Base-by-base conservation (phyloP, 2,329 filamentous ascomycete species). In the Corinectria fuckeliana region DNA sequence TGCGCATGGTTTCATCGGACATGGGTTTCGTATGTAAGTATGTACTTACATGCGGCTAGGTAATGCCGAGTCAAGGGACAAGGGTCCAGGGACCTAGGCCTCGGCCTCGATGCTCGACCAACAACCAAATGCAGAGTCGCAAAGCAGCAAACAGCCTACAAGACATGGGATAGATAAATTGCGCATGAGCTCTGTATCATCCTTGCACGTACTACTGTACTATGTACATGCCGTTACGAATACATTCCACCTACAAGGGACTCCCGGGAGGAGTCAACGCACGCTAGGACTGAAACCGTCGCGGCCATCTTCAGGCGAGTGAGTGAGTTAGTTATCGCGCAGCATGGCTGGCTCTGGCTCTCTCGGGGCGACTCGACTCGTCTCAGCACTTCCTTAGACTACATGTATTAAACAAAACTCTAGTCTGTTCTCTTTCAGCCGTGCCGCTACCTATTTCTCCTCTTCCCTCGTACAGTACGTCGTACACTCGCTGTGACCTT, bases 1-100 rank as follows among this genome's bases (percentile, higher is more conserved):
- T n/a, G n/a, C 18, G 30, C 11, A 11, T 58, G 48, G 60, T 64
- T 69, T 58, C 62, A 60, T 53, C 36, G 51, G 39, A n/a, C n/a
- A n/a, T n/a, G n/a, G n/a, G n/a, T n/a, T n/a, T n/a, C n/a, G n/a
- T n/a, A n/a, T n/a, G n/a, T n/a, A n/a, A n/a, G n/a, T n/a, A n/a
- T n/a, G n/a, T n/a, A n/a, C n/a, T n/a, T n/a, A n/a, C n/a, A n/a
- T n/a, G n/a, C n/a, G n/a, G n/a, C n/a, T n/a, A n/a, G n/a, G n/a
- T n/a, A n/a, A n/a, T n/a, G n/a, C n/a, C n/a, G n/a, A n/a, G n/a
- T n/a, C n/a, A n/a, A n/a, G n/a, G n/a, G n/a, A n/a, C n/a, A n/a
- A n/a, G n/a, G n/a, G n/a, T n/a, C n/a, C n/a, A n/a, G n/a, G n/a
- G n/a, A n/a, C n/a, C n/a, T n/a, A n/a, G n/a, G n/a, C n/a, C n/a